phyloP scores from a whole-genome alignment of 805 yeast species.

The Helenozyma baotianmanensis region DNA sequence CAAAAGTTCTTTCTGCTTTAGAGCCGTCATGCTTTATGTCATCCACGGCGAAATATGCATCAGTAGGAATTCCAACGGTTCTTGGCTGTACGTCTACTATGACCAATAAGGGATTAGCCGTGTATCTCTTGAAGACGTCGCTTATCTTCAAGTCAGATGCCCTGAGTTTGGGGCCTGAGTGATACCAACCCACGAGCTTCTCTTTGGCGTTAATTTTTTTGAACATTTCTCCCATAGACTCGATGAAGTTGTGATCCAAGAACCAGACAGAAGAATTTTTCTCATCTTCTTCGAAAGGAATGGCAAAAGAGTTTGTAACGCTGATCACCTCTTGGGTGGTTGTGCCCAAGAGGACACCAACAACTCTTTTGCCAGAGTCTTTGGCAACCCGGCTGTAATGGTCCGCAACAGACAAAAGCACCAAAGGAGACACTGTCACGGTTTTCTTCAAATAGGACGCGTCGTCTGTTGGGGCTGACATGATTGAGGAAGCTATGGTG shows the following conservation, averaged over 20 bases:
- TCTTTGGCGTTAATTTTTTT: constrained; percentile 97
- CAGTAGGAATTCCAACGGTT: constrained; percentile 89
- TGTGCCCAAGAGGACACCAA: constrained; percentile 93
- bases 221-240: constrained; percentile 96
- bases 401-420: constrained; percentile 88
- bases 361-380: constrained; percentile 69
- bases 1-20: constrained; percentile 84
- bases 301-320: constrained; percentile 90
- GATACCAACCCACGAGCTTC: constrained; percentile 97
- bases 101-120: constrained; percentile 74
- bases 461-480: constrained; percentile 31
- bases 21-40: constrained; percentile 96
- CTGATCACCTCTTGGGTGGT: constrained; percentile 51
- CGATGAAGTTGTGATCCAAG: constrained; percentile 92
- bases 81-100: constrained; percentile 89
- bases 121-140: constrained; percentile 78
- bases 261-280: constrained; percentile 92
- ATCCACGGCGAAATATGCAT: constrained; percentile 89
- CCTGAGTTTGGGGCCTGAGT: constrained; percentile 90
- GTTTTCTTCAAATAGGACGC: constrained; percentile 42
- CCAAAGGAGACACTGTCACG: constrained; percentile 94
- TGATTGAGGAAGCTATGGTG: constrained; percentile 4
- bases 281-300: constrained; percentile 97
- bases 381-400: constrained; percentile 87
- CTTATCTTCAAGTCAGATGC: constrained; percentile 88